phyloP scores from a whole-genome alignment of 2,329 filamentous ascomycete species.

The Microsporum audouinii region DNA sequence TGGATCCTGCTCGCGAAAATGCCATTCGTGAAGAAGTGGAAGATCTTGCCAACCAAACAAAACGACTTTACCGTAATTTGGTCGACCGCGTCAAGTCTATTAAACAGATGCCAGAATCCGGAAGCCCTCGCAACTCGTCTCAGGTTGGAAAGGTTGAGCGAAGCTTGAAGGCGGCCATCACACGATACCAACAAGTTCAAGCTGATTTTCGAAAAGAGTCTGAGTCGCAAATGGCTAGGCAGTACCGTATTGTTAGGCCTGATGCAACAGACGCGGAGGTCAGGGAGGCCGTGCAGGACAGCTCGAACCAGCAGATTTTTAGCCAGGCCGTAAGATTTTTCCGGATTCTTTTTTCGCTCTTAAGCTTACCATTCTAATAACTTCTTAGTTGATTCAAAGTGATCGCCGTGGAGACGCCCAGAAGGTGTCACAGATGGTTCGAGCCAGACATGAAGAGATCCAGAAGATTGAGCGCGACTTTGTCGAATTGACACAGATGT shows the following conservation, averaged over 20 bases:
- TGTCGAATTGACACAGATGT: constrained; percentile 73
- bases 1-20: constrained; percentile 58
- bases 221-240: constrained; percentile 72
- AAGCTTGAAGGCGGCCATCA: constrained; percentile 67
- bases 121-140: constrained; percentile 58
- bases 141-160: constrained; percentile 75
- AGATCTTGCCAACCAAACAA: constrained; percentile 62
- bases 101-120: constrained; percentile 69
- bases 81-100: constrained; percentile 68
- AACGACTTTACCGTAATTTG: constrained; percentile 68
- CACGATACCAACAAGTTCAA: constrained; percentile 70
- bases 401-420: constrained; percentile 72
- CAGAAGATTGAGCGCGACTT: constrained; percentile 87
- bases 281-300: constrained; percentile 61
- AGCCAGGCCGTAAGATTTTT: constrained; percentile 53
- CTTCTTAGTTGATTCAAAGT: constrained; percentile 57
- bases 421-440: constrained; percentile 65
- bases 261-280: constrained; percentile 71
- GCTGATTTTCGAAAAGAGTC: constrained; percentile 67
- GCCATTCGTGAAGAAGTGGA: constrained; percentile 61
- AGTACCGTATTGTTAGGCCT: constrained; percentile 80
- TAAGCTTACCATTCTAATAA: background rate
- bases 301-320: constrained; percentile 64
- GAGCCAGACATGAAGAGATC: constrained; percentile 73
- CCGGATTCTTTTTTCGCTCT: background rate